Percentiles rank a stretch among this genome's conserved stretches.
Conservation (phyloP, 2,329 filamentous ascomycete genomes). For the Triangularia setosa region DNA sequence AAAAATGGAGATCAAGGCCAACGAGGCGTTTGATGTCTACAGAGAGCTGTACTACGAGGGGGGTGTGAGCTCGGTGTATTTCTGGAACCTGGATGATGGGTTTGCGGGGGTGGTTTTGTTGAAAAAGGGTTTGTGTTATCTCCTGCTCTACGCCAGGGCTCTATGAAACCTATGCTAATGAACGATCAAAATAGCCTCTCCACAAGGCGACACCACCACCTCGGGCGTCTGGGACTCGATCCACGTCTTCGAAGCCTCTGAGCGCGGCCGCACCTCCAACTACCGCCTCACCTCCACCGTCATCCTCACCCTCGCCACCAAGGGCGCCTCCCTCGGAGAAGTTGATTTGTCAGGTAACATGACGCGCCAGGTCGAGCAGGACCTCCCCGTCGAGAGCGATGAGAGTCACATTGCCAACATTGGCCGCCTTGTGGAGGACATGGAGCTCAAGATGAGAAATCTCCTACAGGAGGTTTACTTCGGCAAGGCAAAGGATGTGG, state of each 20-base stretch:
- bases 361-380: slow-evolving; percentile 92
- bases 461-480: slow-evolving; percentile 98
- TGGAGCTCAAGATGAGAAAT: slow-evolving; percentile 99
- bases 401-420: slow-evolving; percentile 94
- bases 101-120: slow-evolving; percentile 93
- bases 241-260: slow-evolving; percentile 95
- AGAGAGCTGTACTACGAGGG: slow-evolving; percentile 96
- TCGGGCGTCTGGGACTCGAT: slow-evolving; percentile 95
- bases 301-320: slow-evolving; percentile 78
- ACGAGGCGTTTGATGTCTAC: slow-evolving; percentile 96
- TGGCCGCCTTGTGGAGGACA: slow-evolving; percentile 91
- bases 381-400: slow-evolving; percentile 84
- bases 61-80: slow-evolving; percentile 91
- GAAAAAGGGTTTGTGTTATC: slow-evolving; percentile 78
- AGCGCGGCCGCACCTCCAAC: slow-evolving; percentile 85
- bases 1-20: slow-evolving; percentile 89
- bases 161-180: not conserved
- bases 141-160: not conserved
- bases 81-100: slow-evolving; percentile 97
- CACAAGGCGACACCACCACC: slow-evolving; percentile 57
- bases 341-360: slow-evolving; percentile 96
- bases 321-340: slow-evolving; percentile 64
- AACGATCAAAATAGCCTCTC: slow-evolving; percentile 50
- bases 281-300: slow-evolving; percentile 98
- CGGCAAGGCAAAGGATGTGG: slow-evolving; percentile 97